phyloP scores from a whole-genome alignment of 2,329 filamentous ascomycete genomes.

The Metarhizium rileyi region DNA sequence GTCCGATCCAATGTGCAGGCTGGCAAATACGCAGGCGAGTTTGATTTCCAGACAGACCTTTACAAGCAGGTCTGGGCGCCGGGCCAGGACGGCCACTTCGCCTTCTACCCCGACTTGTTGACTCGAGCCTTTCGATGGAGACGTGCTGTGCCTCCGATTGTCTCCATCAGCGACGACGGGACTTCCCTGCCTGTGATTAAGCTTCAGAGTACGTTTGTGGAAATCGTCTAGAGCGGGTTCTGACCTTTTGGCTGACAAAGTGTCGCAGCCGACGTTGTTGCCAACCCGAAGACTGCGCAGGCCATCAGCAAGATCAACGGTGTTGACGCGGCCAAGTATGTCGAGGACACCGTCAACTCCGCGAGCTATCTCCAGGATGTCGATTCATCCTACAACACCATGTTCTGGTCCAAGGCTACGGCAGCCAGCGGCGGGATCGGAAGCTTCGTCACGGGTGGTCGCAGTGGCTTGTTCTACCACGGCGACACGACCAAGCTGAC shows the following conservation, averaged over 20 bases:
- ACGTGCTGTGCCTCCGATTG: slow-evolving; percentile 23
- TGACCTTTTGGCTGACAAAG: background rate
- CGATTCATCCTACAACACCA: slow-evolving; percentile 26
- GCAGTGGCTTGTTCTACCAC: slow-evolving; percentile 16
- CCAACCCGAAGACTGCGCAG: slow-evolving; percentile 13
- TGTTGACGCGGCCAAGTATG: slow-evolving; percentile 12
- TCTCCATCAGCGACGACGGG: slow-evolving; percentile 26
- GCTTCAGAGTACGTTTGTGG: slow-evolving; percentile 11
- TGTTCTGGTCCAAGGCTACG: slow-evolving; percentile 22
- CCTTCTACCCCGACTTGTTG: slow-evolving; percentile 10
- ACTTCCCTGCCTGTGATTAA: slow-evolving; percentile 13
- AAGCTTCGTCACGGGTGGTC: slow-evolving; percentile 22
- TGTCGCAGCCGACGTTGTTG: slow-evolving; percentile 8
- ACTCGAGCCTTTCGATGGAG: slow-evolving; percentile 8
- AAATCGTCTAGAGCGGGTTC: background rate
- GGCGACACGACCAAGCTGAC: slow-evolving; percentile 25
- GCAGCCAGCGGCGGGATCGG: slow-evolving; percentile 13
- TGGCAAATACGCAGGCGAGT: slow-evolving; percentile 40
- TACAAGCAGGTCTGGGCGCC: slow-evolving; percentile 35
- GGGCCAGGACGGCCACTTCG: slow-evolving; percentile 57
- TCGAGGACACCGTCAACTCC: slow-evolving; percentile 12
- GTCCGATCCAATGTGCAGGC: slow-evolving; percentile 32
- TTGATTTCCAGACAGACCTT: slow-evolving; percentile 45
- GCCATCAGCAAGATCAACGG: slow-evolving; percentile 19
- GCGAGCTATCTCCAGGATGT: slow-evolving; percentile 15